These are phyloP conservation scores for Cephalotrichum gorgonifer DNA, from an alignment of 2,329 filamentous ascomycete species.

Conservation along the genomic window DNA sequence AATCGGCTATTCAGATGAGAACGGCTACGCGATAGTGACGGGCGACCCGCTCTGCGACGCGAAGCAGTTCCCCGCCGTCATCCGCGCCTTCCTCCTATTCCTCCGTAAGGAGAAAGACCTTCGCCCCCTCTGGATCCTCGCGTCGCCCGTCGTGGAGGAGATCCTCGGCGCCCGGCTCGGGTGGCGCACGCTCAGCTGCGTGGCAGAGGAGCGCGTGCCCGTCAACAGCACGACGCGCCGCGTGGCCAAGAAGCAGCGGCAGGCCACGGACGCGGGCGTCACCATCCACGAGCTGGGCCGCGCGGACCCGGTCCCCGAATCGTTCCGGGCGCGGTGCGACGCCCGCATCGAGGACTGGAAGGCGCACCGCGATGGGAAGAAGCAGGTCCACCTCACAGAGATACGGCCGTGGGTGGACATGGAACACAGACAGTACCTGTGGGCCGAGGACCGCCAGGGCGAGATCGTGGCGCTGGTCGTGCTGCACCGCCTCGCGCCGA, in stretches of 20 bases:
- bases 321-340: constrained; percentile 60
- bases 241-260: constrained; percentile 60
- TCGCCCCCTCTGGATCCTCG: constrained; percentile 82
- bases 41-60: constrained; percentile 80
- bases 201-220: constrained; percentile 80
- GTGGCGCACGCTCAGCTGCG: constrained; percentile 83
- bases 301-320: constrained; percentile 42
- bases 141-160: constrained; percentile 68
- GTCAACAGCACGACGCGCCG: constrained; percentile 60
- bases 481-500: constrained; percentile 68
- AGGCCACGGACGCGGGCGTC: constrained; percentile 73
- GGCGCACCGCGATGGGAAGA: constrained; percentile 61
- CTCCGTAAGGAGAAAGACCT: constrained; percentile 58
- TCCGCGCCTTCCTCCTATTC: constrained; percentile 64
- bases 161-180: constrained; percentile 70
- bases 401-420: constrained; percentile 81
- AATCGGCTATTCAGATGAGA: constrained; percentile 69
- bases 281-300: constrained; percentile 64
- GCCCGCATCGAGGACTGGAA: constrained; percentile 72
- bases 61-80: constrained; percentile 64
- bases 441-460: constrained; percentile 63
- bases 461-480: constrained; percentile 70
- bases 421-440: constrained; percentile 77
- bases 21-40: constrained; percentile 71
- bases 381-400: constrained; percentile 80